Percentiles rank a stretch among this genome's conserved stretches.
Conservation (phyloP, 768 basidiomycete species). For the Xerocomellus dryophilus region DNA sequence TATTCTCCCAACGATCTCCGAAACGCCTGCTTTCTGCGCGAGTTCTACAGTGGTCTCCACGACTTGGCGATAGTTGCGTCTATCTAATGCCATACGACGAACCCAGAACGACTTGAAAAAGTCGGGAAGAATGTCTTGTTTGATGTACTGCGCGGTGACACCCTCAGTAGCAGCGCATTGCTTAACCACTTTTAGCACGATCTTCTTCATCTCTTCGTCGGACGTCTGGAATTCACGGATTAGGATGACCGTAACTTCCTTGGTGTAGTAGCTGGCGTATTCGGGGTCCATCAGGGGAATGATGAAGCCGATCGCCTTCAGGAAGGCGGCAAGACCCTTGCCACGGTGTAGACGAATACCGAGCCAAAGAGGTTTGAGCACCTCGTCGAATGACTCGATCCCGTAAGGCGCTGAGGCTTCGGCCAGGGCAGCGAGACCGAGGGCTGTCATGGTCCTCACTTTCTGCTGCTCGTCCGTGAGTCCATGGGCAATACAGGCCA, state of each 20-base stretch:
- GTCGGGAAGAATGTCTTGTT: slow-evolving; percentile 96
- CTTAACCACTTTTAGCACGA: slow-evolving; percentile 97
- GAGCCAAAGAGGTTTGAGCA: slow-evolving; percentile 77
- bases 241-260: slow-evolving; percentile 94
- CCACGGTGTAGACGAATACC: slow-evolving; percentile 77
- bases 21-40: slow-evolving; percentile 94
- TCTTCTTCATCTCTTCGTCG: slow-evolving; percentile 99
- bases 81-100: slow-evolving; percentile 94
- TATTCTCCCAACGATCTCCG: slow-evolving; percentile 88
- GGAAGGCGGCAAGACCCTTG: slow-evolving; percentile 73
- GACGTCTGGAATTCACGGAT: slow-evolving; percentile 99
- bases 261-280: slow-evolving; percentile 98
- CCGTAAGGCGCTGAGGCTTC: slow-evolving; percentile 98
- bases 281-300: slow-evolving; percentile 99
- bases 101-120: slow-evolving; percentile 99
- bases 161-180: slow-evolving; percentile 99
- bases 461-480: slow-evolving; percentile 78
- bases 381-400: slow-evolving; percentile 98
- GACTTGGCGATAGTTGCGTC: slow-evolving; percentile 94
- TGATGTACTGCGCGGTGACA: slow-evolving; percentile 93
- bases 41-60: slow-evolving; percentile 99
- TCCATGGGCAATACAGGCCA: slow-evolving; percentile 89
- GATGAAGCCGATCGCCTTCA: slow-evolving; percentile 97
- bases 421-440: slow-evolving; percentile 84
- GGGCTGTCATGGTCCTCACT: slow-evolving; percentile 76